phyloP scores from a whole-genome alignment of 2,329 filamentous ascomycete genomes.

The Fusarium incarnatum region DNA sequence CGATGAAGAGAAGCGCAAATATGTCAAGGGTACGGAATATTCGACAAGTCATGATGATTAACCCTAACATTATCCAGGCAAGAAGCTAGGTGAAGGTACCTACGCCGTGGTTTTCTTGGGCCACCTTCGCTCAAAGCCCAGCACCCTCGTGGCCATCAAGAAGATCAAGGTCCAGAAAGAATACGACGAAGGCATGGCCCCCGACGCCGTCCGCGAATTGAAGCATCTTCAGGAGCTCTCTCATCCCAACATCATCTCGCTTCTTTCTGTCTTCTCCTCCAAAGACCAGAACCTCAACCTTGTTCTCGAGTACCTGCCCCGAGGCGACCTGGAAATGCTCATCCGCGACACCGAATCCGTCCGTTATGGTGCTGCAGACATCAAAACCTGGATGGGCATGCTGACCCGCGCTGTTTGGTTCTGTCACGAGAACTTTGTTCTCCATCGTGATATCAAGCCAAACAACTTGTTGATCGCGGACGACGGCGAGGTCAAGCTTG shows the following conservation, averaged over 20 bases:
- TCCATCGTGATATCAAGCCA: slow-evolving; percentile 98
- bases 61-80: slow-evolving; percentile 65
- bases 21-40: slow-evolving; percentile 76
- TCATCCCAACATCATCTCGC: slow-evolving; percentile 94
- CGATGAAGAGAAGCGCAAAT: slow-evolving; percentile 85
- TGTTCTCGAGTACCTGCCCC: slow-evolving; percentile 91
- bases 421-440: slow-evolving; percentile 92
- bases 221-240: slow-evolving; percentile 94
- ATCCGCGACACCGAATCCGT: slow-evolving; percentile 85
- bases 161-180: slow-evolving; percentile 90
- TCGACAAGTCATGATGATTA: no score
- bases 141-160: slow-evolving; percentile 86
- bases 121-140: slow-evolving; percentile 78
- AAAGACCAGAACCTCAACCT: slow-evolving; percentile 97
- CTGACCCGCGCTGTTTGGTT: slow-evolving; percentile 93
- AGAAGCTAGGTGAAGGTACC: slow-evolving; percentile 94
- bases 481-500: slow-evolving; percentile 93
- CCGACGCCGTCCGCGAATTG: slow-evolving; percentile 95
- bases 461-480: slow-evolving; percentile 97
- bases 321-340: slow-evolving; percentile 94
- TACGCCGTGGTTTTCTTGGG: slow-evolving; percentile 96
- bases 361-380: slow-evolving; percentile 86
- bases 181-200: slow-evolving; percentile 90
- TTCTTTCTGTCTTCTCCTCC: slow-evolving; percentile 92
- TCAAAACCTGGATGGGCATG: slow-evolving; percentile 99